These are phyloP conservation scores for Trypanosoma boissoni DNA, from an alignment of 208 protist species.

Conservation along the genomic window DNA sequence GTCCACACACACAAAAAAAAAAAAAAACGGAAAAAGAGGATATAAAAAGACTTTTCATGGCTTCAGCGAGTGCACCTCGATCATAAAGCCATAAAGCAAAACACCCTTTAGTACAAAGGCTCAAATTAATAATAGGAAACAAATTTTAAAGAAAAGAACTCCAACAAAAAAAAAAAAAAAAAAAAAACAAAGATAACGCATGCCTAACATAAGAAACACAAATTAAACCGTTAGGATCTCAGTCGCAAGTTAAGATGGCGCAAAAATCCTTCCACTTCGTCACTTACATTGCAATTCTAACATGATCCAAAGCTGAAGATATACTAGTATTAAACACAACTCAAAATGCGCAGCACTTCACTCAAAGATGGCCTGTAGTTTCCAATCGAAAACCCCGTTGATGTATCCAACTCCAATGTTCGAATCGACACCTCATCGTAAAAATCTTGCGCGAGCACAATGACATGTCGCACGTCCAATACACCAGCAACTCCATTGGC, in stretches of 20 bases:
- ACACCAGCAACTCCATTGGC: conserved; percentile 44
- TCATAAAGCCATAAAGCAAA: too few species aligned
- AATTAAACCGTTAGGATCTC: neutral
- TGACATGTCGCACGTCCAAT: conserved; percentile 44
- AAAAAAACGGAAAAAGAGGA: too few species aligned
- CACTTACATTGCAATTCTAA: too few species aligned
- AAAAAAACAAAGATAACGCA: conserved; percentile 1
- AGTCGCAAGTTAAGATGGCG: neutral
- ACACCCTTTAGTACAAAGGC: too few species aligned
- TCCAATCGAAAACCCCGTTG: neutral
- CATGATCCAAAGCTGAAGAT: too few species aligned
- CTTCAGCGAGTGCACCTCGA: too few species aligned
- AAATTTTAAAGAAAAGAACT: conserved; percentile 10
- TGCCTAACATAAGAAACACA: neutral
- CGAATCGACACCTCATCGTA: conserved; percentile 46
- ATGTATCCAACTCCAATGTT: conserved; percentile 10
- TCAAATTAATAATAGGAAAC: too few species aligned
- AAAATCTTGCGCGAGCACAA: conserved; percentile 51
- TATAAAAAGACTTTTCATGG: too few species aligned
- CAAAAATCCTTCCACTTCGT: too few species aligned
- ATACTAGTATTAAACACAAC: neutral
- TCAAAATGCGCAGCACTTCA: conserved; percentile 34
- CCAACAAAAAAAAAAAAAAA: conserved; percentile 12
- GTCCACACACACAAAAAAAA: neutral
- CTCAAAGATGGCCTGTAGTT: conserved; percentile 27